Base-by-base conservation (phyloP, 2,329 filamentous ascomycete genomes). In the Cladophialophora bantiana region DNA sequence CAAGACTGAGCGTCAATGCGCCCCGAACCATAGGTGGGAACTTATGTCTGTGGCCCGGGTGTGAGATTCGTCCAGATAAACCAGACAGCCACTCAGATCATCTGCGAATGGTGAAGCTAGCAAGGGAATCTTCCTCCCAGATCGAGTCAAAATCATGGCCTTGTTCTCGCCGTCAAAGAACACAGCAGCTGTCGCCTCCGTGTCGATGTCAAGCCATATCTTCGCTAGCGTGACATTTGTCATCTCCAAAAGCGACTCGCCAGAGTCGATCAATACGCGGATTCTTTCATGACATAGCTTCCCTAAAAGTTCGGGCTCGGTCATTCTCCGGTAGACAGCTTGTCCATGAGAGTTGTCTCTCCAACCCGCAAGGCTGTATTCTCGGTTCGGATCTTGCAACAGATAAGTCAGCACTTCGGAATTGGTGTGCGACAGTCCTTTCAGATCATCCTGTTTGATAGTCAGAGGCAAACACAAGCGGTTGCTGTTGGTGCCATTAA, bases 51-150 rank as follows among this genome's bases (percentile, higher is more conserved):
- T 91, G 0, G 91, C 90, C 67, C 90, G 77, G 0, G 90, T 91
- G 67, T 93, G 90, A 0, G 85, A 83, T 66, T 93, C 87, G 56
- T 93, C 90, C 0, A 94, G 79, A 62, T 88, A 93, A 0, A 92
- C 81, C 0, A 91, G 75, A 62, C 90, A 93, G 0, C 71, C 71
- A 6, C 87, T 85, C 0, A 90, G 75, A 6, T 88, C 83, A 0
- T 81, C 79, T 0, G 79, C 76, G 70, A 86, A 92, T 0, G 88
- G 83, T 0, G 90, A 92, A 0, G 79, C 82, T 7, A 84, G 81
- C 0, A 93, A 60, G 1, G 54, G 67, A 52, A 77, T 76, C 1
- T 13, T 38, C 13, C 50, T 26, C n/a, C 72, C 69, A 2, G 65
- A 66, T 7, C 73, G 71, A 31, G 74, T 72, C 5, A 79, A 7